Evolutionary conservation across 805 yeast species (phyloP).

Genomic region (Grigorovia jiainica): DNA sequence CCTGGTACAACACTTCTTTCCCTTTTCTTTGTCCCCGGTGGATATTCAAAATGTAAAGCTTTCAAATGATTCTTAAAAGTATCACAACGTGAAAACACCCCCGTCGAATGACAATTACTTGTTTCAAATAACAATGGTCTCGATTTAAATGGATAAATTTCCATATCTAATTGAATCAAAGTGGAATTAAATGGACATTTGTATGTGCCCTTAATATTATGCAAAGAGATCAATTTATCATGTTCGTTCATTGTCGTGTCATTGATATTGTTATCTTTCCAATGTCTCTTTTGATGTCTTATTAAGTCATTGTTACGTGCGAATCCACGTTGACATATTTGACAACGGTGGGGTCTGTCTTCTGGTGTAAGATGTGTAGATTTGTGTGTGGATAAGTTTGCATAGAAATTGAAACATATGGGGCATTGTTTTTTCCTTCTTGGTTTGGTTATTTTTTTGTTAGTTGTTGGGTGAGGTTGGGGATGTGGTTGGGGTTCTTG

Average conservation of each 20-base stretch:
- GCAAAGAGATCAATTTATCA: conserved; percentile 22
- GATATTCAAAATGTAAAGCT: conserved; percentile 84
- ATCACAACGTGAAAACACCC: conserved; percentile 82
- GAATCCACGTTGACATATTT: conserved; percentile 73
- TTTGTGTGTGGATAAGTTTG: conserved; percentile 76
- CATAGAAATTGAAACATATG: conserved; percentile 55
- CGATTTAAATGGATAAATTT: conserved; percentile 21
- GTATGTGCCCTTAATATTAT: conserved; percentile 37
- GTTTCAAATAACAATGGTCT: conserved; percentile 21
- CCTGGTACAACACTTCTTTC: conserved; percentile 64
- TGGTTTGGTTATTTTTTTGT: conserved; percentile 30
- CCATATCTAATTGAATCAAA: conserved; percentile 24
- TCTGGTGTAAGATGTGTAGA: conserved; percentile 67
- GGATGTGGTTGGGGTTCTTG: too few relatives aligned
- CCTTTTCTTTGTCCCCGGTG: conserved; percentile 73
- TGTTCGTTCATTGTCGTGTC: conserved; percentile 6
- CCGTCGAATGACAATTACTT: conserved; percentile 62
- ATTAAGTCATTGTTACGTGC: conserved; percentile 80
- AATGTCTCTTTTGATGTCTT: conserved; percentile 78
- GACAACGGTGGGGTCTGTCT: conserved; percentile 69
- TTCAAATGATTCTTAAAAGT: conserved; percentile 86
- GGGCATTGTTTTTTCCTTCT: conserved; percentile 67
- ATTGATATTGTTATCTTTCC: conserved; percentile 42
- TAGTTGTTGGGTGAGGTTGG: not conserved
- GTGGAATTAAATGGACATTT: conserved; percentile 59